Base-by-base conservation (phyloP, 108 stramenopile genomes). In the Cyclotella cryptica region DNA sequence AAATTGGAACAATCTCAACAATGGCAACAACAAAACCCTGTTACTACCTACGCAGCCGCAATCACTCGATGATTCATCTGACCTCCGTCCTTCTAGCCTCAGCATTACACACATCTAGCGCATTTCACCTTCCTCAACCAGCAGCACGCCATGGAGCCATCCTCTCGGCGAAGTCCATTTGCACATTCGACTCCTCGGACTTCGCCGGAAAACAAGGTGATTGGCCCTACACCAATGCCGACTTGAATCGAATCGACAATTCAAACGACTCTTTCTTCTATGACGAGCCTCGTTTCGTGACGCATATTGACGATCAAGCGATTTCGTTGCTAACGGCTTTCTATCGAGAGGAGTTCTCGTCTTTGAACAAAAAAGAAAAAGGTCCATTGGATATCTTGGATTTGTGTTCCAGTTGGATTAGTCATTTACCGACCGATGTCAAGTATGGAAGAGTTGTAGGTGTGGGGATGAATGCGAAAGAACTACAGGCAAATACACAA, bases 341-440 rank as follows among this genome's bases (percentile, higher is more conserved):
- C 74, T 93, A 93, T 59, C 29, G 60, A 41, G 72, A 84, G 30
- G 84, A 85, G 73, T 79, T 89, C 60, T 57, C 47, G 22, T 63
- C 65, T 6, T 35, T 87, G 68, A 75, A 35, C n/a, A 74, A 72
- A 15, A 61, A 64, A 45, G 74, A 72, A 15, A 61, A 64, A 45
- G 74, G 72, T 19, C 68, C 65, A 41, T 42, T 86, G 29, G 89
- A 89, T 53, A 63, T 93, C 27, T 66, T 93, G 49, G 93, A 93
- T 86, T 60, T 92, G 61, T 91, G 93, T 65, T 90, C 89, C 13
- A 83, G 80, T 66, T 93, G 90, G 90, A 89, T 88, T 14, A 78
- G 75, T 27, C 90, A 91, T 77, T 75, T 89, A 19, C 93, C 93
- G 11, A 28, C 75, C 46, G 29, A 39, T 21, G 44, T 79, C 26